Conservation (phyloP, 306 rosid genomes). For the Potentilla sterilis region DNA sequence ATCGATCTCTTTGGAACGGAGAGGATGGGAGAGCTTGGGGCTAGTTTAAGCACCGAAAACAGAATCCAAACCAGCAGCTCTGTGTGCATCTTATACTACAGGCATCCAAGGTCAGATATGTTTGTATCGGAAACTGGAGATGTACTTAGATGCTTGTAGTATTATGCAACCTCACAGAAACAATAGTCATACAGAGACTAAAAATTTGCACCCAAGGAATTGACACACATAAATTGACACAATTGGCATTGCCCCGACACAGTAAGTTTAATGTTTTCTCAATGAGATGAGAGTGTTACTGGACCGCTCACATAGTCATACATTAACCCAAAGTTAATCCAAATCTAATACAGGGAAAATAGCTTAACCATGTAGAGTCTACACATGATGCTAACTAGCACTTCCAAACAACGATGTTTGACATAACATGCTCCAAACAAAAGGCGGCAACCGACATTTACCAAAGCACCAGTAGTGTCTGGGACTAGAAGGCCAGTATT, state of each 20-base stretch:
- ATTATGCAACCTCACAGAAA: background rate
- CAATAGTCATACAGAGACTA: background rate
- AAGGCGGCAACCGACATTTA: slow-evolving; percentile 36
- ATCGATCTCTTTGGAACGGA: background rate
- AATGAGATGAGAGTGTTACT: slow-evolving; percentile 30
- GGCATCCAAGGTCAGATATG: background rate
- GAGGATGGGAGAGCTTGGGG: background rate
- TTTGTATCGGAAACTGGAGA: background rate
- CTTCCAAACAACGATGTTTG: slow-evolving; percentile 29
- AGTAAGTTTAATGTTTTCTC: slow-evolving; percentile 14
- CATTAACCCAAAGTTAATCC: slow-evolving; percentile 46
- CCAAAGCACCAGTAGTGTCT: slow-evolving; percentile 33
- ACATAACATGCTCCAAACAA: slow-evolving; percentile 32
- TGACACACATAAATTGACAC: background rate
- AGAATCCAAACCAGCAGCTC: background rate
- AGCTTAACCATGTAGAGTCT: slow-evolving; percentile 21
- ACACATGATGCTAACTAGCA: slow-evolving; percentile 36
- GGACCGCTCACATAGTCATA: slow-evolving; percentile 38
- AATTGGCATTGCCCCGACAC: slow-evolving; percentile 15
- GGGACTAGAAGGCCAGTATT: slow-evolving; percentile 20
- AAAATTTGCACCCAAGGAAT: background rate
- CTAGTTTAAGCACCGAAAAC: background rate
- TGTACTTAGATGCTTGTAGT: background rate
- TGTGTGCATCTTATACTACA: background rate
- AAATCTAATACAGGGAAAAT: slow-evolving; percentile 16